Evolutionary conservation across 768 basidiomycete genomes (phyloP), one percentile per base, ranked within the genome.

Genomic region (Russula vinacea): DNA sequence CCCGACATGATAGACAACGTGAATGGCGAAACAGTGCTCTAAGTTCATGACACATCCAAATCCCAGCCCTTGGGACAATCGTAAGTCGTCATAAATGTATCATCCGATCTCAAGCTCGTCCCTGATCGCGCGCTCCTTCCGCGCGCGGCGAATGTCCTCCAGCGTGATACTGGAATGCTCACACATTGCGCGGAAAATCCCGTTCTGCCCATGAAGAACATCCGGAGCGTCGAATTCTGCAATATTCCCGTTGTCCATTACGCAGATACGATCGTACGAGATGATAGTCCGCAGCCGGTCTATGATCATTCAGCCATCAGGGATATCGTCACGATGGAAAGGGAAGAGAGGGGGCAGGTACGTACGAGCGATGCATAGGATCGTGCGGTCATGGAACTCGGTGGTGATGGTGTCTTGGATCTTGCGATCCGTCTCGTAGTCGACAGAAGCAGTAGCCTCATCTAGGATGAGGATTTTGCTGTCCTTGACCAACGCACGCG

Each of bases 371-470:
- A 95, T 94, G 74, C 90, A 93, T 17, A 95, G 75, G 60, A 95
- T 83, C 0, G 94, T 96, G 67, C 87, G 85, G 73, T 93, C 87
- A 50, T 81, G 77, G 77, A 96, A 98, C 77, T 90, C 88, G 56
- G 79, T 79, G 1, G 90, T 82, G 66, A 98, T 96, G 6, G 94
- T 96, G 67, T 89, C 83, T 72, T 97, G 94, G 64, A 98, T 94
- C 73, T 90, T 91, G 62, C 85, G 78, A 76, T 97, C 94, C 0
- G 92, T 95, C 74, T 91, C 92, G 68, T 87, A 89, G 69, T 94
- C 92, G 33, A 94, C 90, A 13, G 89, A 90, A n/a, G 90, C 90
- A 55, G 92, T 94, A 0, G 93, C 93, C 77, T 95, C 94, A 72
- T 97, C 94, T 13, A 98, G 79, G 52, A 97, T 85, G 55, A 95